Conservation (phyloP, 768 basidiomycete genomes). For the Collybia nuda region DNA sequence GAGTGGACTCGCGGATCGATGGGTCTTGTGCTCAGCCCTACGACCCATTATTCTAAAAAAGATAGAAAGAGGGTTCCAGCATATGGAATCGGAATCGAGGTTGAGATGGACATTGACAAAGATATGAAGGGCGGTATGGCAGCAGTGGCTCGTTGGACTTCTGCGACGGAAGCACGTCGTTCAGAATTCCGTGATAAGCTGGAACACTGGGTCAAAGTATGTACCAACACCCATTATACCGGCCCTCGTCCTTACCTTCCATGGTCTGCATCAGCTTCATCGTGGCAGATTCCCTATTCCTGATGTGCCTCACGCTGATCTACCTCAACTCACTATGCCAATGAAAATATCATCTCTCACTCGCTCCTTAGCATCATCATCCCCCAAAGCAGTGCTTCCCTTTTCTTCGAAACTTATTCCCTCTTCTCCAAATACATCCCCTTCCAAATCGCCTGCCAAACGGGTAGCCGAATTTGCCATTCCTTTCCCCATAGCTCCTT, state of each 20-base stretch:
- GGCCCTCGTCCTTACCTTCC: conserved; percentile 1
- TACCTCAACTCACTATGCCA: conserved; percentile 55
- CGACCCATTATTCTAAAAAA: conserved; percentile 69
- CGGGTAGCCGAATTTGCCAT: conserved; percentile 32
- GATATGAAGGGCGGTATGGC: conserved; percentile 84
- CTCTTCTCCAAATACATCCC: conserved; percentile 35
- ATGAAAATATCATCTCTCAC: conserved; percentile 69
- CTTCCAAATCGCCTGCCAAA: conserved; percentile 30
- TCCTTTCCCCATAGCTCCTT: conserved; percentile 50
- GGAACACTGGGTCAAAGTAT: conserved; percentile 62
- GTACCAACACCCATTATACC: conserved; percentile 12
- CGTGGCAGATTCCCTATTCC: conserved; percentile 42
- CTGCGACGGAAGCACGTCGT: conserved; percentile 61
- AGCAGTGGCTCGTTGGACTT: conserved; percentile 86
- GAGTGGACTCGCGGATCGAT: conserved; percentile 83
- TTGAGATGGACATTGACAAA: conserved; percentile 83
- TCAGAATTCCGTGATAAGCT: conserved; percentile 59
- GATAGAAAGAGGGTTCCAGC: conserved; percentile 70
- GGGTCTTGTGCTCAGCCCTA: conserved; percentile 73
- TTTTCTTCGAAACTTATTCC: conserved; percentile 40
- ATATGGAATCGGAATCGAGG: conserved; percentile 86
- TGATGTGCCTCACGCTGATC: conserved; percentile 59
- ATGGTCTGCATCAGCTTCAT: conserved; percentile 47
- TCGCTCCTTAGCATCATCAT: conserved; percentile 68
- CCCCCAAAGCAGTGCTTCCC: conserved; percentile 58